phyloP scores from a whole-genome alignment of 176 grass and related monocot genomes.

The Oryza coarctata region DNA sequence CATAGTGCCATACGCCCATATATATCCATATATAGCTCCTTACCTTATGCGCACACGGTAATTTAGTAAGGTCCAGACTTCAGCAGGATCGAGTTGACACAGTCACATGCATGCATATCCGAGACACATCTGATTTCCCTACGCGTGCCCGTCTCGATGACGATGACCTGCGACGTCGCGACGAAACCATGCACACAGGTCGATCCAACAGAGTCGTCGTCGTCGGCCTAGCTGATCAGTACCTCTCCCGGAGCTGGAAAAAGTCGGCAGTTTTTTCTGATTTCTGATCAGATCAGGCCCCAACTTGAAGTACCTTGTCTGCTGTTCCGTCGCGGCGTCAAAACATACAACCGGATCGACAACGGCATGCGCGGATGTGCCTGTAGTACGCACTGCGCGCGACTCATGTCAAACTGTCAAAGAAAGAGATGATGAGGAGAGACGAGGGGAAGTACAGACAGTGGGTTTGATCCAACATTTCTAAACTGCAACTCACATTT shows the following conservation, averaged over 20 bases:
- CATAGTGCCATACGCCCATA: too few relatives aligned
- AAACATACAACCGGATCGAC: neutral
- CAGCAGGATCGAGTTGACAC: too few relatives aligned
- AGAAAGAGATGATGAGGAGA: too few relatives aligned
- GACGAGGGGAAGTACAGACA: too few relatives aligned
- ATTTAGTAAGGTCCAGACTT: too few relatives aligned
- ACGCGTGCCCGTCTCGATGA: too few relatives aligned
- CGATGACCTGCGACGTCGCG: too few relatives aligned
- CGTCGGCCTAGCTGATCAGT: neutral
- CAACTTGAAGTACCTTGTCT: neutral
- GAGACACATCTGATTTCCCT: too few relatives aligned
- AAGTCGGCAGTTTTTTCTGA: neutral
- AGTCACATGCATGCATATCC: too few relatives aligned
- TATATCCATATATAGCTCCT: too few relatives aligned
- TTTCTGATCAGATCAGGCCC: neutral
- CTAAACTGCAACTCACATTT: neutral
- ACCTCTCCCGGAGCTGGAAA: neutral
- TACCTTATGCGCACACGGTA: too few relatives aligned
- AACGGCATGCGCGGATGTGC: neutral
- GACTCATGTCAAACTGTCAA: neutral
- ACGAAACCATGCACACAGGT: neutral
- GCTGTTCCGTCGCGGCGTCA: neutral
- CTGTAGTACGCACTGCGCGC: too few relatives aligned
- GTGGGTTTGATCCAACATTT: neutral
- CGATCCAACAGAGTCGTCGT: neutral